phyloP scores from a whole-genome alignment of 305 asterid genomes.

The Andrographis paniculata region DNA sequence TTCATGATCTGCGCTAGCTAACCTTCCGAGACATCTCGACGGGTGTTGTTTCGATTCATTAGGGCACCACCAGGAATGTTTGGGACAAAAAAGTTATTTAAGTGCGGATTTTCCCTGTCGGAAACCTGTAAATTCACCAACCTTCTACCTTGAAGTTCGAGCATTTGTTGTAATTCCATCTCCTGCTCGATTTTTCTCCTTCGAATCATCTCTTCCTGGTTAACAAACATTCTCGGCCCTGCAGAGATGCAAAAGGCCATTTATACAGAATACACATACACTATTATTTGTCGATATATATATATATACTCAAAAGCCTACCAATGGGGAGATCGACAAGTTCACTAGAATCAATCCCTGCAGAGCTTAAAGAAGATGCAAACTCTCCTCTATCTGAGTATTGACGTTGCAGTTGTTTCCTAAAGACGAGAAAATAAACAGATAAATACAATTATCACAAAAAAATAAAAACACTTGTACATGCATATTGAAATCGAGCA shows the following conservation, averaged over 20 bases:
- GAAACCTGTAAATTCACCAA: slow-evolving; percentile 47
- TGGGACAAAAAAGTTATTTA: slow-evolving; percentile 34
- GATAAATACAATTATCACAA: slow-evolving; percentile 1
- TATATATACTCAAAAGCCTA: slow-evolving; percentile 18
- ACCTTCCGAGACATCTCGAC: slow-evolving; percentile 42
- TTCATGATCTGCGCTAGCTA: not conserved
- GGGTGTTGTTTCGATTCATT: slow-evolving; percentile 25
- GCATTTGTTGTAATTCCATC: slow-evolving; percentile 50
- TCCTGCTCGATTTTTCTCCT: slow-evolving; percentile 68
- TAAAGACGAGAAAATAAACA: slow-evolving; percentile 17
- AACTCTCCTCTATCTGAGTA: slow-evolving; percentile 48
- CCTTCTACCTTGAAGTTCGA: slow-evolving; percentile 63
- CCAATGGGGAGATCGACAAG: slow-evolving; percentile 59
- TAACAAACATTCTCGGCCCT: slow-evolving; percentile 59
- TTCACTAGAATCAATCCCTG: slow-evolving; percentile 56
- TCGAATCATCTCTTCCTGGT: slow-evolving; percentile 50
- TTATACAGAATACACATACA: too few species aligned
- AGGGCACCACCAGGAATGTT: slow-evolving; percentile 34
- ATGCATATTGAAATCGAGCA: too few species aligned
- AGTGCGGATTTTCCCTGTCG: slow-evolving; percentile 42
- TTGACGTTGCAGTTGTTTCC: slow-evolving; percentile 43
- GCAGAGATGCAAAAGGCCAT: too few species aligned
- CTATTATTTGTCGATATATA: too few species aligned
- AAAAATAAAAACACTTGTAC: not conserved
- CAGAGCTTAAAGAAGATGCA: slow-evolving; percentile 45